Evolutionary conservation across 2,329 filamentous ascomycete species (phyloP).

Genomic region (Pseudogymnoascus sp.): DNA sequence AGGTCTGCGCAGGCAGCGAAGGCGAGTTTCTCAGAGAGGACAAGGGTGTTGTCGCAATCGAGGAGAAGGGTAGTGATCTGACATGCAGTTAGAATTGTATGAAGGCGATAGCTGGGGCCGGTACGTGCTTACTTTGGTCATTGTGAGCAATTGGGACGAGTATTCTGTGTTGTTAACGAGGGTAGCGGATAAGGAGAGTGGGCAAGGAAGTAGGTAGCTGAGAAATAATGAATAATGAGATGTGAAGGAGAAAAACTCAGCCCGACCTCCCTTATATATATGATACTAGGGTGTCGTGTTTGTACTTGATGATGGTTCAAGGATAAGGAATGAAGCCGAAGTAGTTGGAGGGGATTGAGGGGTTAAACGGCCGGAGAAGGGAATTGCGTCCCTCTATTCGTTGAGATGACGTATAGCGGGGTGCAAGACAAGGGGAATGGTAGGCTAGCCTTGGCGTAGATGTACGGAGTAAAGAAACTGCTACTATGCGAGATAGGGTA

Average conservation of each 20-base stretch:
- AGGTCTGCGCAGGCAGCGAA: constrained; percentile 87
- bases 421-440: too few relatives aligned
- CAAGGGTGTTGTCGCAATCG: constrained; percentile 85
- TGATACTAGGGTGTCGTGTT: background rate
- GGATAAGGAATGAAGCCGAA: background rate
- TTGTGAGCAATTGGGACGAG: background rate
- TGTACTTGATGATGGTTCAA: background rate
- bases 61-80: constrained; percentile 66
- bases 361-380: background rate
- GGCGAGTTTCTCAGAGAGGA: constrained; percentile 81
- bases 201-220: background rate
- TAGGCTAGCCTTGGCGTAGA: too few relatives aligned
- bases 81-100: background rate
- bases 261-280: background rate
- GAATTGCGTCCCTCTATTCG: too few relatives aligned
- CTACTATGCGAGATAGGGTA: too few relatives aligned
- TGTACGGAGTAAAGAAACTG: too few relatives aligned
- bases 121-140: background rate
- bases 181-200: background rate
- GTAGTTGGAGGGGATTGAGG: background rate
- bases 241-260: background rate
- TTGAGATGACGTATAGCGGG: too few relatives aligned
- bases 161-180: background rate
- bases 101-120: background rate
- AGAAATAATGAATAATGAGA: background rate